Base-by-base conservation (phyloP, 1,284 basidiomycete genomes). In the Schizophyllum commune region DNA sequence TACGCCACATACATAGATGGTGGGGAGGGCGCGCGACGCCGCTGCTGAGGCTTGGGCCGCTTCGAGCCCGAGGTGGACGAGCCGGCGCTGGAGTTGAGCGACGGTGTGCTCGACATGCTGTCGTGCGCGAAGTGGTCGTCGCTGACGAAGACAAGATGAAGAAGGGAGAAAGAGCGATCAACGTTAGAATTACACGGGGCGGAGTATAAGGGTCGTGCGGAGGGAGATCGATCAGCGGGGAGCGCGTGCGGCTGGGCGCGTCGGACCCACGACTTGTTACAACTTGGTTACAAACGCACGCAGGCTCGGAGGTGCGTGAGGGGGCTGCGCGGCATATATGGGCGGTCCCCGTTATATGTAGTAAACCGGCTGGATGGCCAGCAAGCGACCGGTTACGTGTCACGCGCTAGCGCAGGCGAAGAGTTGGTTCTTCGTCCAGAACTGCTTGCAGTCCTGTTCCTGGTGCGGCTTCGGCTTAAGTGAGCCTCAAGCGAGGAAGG, bases 1-100 rank as follows among this genome's bases (percentile, higher is more conserved):
- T 56, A 56, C 22, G 55, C 55, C 22, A 56, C 55, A 33, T 56
- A 56, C 55, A 56, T 56, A 7, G 55, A 56, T 19, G 55, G 55
- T 22, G 55, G 55, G 4, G 55, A 56, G 6, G n/a, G 6, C 13
- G 54, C 11, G 2, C 55, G 55, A 11, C 55, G 55, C 27, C 22
- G 55, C 22, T 19, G 21, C 11, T 15, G 7, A 13, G 55, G 33
- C 27, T 33, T 33, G 20, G 54, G 21, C 13, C 27, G 54, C 54
- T 21, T 21, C 21, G 27, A 55, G 21, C 27, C 13, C 3, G 27
- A 55, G 11, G 54, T 17, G 11, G 54, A 55, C 33, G 32, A 58
- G 39, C 39, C 17, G 13, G 17, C 17, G 39, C 39, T 47, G 39
- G 39, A 17, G 9, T 13, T 11, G 9, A 47, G 39, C 9, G 39